Evolutionary conservation across 169 alveolate species (phyloP).

Genomic region (Eimeria praecox): DNA sequence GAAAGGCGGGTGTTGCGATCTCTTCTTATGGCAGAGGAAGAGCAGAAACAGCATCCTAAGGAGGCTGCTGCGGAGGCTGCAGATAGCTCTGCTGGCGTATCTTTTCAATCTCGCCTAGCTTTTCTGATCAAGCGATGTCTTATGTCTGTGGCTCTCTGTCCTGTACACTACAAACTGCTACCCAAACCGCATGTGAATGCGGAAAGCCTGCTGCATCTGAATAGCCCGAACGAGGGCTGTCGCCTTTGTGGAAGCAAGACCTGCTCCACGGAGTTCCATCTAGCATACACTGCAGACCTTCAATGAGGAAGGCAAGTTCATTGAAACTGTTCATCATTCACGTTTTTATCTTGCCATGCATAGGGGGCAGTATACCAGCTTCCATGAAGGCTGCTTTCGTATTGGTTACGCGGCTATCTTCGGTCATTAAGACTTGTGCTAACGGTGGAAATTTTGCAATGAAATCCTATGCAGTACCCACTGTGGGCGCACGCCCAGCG

Average conservation of each 20-base stretch:
- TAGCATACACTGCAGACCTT: slow-evolving; percentile 43
- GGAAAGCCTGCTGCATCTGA: not conserved
- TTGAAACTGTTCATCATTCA: not conserved
- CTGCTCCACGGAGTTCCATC: slow-evolving; percentile 51
- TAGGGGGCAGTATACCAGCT: not conserved
- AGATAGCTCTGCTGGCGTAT: not conserved
- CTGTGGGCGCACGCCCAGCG: not conserved
- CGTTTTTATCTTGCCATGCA: not conserved
- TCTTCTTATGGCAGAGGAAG: not conserved
- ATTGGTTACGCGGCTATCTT: not conserved
- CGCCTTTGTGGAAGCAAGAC: slow-evolving; percentile 36
- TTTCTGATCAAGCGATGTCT: slow-evolving; percentile 32
- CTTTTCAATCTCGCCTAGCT: not conserved
- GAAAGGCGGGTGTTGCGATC: slow-evolving; percentile 6
- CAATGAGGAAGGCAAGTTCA: not conserved
- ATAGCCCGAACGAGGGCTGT: not conserved
- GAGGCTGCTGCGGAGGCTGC: not conserved
- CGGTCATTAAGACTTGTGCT: not conserved
- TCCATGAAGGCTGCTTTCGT: not conserved
- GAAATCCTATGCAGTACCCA: not conserved
- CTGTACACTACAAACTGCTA: slow-evolving; percentile 4
- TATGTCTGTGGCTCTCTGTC: slow-evolving; percentile 39
- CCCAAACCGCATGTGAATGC: slow-evolving; percentile 34
- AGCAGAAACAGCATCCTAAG: not conserved
- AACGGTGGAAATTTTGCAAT: not conserved